These are phyloP conservation scores for Fusarium caatingaense DNA, from an alignment of 2,329 filamentous ascomycete genomes.

Conservation along the genomic window DNA sequence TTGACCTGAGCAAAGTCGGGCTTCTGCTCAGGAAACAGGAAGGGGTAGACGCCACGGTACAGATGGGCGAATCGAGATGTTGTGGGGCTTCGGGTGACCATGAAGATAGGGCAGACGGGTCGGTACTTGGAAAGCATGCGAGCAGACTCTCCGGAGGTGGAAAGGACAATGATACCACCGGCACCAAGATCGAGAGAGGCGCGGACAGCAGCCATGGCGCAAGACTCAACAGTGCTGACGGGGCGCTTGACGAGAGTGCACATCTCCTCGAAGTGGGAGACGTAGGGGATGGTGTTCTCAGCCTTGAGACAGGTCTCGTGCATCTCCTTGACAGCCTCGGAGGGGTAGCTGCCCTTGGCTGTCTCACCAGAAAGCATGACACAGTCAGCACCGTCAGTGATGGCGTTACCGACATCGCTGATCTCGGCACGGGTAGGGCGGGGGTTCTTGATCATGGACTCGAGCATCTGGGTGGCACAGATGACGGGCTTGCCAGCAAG, in stretches of 20 bases:
- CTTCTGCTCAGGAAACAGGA: constrained; percentile 92
- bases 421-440: constrained; percentile 98
- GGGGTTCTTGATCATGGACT: constrained; percentile 99
- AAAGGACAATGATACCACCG: constrained; percentile 94
- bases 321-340: constrained; percentile 96
- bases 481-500: constrained; percentile 98
- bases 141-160: constrained; percentile 94
- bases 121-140: constrained; percentile 98
- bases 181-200: constrained; percentile 96
- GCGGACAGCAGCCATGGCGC: constrained; percentile 96
- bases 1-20: constrained; percentile 92
- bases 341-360: constrained; percentile 95
- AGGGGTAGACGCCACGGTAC: constrained; percentile 98
- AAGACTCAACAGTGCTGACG: constrained; percentile 89
- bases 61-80: constrained; percentile 92
- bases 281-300: constrained; percentile 96
- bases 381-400: constrained; percentile 97
- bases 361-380: constrained; percentile 99
- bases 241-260: constrained; percentile 85
- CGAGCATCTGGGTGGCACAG: constrained; percentile 99
- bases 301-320: constrained; percentile 96
- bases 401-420: constrained; percentile 97
- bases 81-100: constrained; percentile 89
- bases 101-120: constrained; percentile 98
- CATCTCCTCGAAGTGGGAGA: constrained; percentile 96